phyloP scores from a whole-genome alignment of 495 filamentous ascomycete genomes.

The Copromyces sp. region DNA sequence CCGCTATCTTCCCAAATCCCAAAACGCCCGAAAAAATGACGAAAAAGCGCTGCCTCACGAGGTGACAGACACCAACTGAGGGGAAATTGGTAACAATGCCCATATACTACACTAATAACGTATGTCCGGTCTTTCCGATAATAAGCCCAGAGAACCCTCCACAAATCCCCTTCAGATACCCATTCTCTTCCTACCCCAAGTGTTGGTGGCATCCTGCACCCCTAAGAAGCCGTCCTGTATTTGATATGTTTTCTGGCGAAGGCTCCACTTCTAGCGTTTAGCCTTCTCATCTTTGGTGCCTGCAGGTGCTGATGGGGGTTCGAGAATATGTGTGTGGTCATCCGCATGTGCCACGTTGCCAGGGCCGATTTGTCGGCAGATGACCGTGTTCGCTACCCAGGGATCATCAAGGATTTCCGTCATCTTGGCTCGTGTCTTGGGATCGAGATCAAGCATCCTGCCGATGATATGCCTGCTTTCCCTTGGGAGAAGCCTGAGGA shows the following conservation, averaged over 20 bases:
- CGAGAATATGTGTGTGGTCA: constrained; percentile 44
- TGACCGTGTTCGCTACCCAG: constrained; percentile 70
- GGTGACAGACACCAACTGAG: neutral
- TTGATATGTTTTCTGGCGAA: neutral
- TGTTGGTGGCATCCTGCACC: neutral
- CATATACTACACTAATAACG: neutral
- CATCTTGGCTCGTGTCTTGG: constrained; percentile 72
- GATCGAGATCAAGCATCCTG: constrained; percentile 85
- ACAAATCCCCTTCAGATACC: neutral
- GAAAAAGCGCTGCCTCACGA: neutral
- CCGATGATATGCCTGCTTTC: constrained; percentile 85
- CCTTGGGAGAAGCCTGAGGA: constrained; percentile 82
- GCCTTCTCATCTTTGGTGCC: neutral
- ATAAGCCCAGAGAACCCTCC: neutral
- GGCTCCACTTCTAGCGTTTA: neutral
- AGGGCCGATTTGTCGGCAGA: constrained; percentile 39
- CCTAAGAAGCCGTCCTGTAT: neutral
- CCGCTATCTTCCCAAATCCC: neutral
- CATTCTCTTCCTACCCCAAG: neutral
- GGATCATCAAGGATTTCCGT: constrained; percentile 76
- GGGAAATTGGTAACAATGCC: neutral
- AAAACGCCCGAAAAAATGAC: neutral
- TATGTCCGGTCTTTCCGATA: neutral
- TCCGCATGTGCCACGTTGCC: constrained; percentile 36
- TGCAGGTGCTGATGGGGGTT: constrained; percentile 35